These are phyloP conservation scores for Elongisporangium senticosum DNA, from an alignment of 352 stramenopile species.

Conservation along the genomic window DNA sequence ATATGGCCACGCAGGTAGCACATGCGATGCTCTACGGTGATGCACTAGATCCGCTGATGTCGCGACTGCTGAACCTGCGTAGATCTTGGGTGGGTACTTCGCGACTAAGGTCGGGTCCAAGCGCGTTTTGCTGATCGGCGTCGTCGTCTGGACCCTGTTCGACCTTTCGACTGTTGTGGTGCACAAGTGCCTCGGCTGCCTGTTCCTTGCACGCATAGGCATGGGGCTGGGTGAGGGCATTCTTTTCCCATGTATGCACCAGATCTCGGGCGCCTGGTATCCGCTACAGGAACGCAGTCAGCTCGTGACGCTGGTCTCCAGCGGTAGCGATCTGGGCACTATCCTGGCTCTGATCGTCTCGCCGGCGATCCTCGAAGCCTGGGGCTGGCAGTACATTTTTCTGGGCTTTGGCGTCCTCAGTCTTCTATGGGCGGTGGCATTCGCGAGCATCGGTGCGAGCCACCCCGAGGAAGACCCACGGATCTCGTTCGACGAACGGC, in stretches of 20 bases:
- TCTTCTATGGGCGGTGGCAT: slow-evolving; percentile 69
- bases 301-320: slow-evolving; percentile 70
- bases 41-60: not conserved
- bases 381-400: slow-evolving; percentile 74
- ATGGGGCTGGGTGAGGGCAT: slow-evolving; percentile 87
- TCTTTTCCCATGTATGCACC: slow-evolving; percentile 85
- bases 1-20: slow-evolving; percentile 77
- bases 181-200: slow-evolving; percentile 47
- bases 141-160: slow-evolving; percentile 82
- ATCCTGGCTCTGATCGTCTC: slow-evolving; percentile 76
- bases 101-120: slow-evolving; percentile 68
- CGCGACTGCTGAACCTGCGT: slow-evolving; percentile 3
- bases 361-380: slow-evolving; percentile 53
- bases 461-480: slow-evolving; percentile 55
- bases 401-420: slow-evolving; percentile 67
- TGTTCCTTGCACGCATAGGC: slow-evolving; percentile 69
- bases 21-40: not conserved
- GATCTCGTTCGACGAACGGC: slow-evolving; percentile 52
- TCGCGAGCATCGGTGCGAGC: slow-evolving; percentile 51
- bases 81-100: slow-evolving; percentile 77
- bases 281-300: slow-evolving; percentile 75
- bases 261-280: slow-evolving; percentile 82
- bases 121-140: slow-evolving; percentile 60
- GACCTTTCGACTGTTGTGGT: slow-evolving; percentile 72
- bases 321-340: slow-evolving; percentile 76